Percentiles rank a stretch among this genome's conserved stretches.
Evolutionary conservation across 2,329 filamentous ascomycete species (phyloP).

Genomic region (Stemphylium lycopersici): DNA sequence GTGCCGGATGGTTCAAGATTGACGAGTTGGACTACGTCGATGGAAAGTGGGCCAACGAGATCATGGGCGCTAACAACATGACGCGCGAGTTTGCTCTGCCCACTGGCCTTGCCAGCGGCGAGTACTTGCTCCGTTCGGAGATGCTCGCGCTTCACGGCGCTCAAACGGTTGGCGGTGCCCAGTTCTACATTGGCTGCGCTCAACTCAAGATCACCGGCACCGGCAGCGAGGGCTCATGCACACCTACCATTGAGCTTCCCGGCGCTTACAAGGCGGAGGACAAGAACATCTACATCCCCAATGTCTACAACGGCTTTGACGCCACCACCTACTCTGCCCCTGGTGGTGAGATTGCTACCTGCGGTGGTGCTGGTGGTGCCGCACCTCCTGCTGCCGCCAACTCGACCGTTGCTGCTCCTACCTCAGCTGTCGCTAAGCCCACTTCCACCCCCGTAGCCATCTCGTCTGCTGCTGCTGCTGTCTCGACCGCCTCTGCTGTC

Average conservation of each 20-base stretch:
- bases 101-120: constrained; percentile 48
- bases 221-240: constrained; percentile 44
- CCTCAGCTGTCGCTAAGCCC: constrained; percentile 7
- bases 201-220: constrained; percentile 53
- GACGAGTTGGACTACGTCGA: constrained; percentile 37
- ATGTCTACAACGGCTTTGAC: constrained; percentile 46
- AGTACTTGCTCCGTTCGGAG: constrained; percentile 52
- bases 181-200: constrained; percentile 53
- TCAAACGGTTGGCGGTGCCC: constrained; percentile 42
- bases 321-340: constrained; percentile 37
- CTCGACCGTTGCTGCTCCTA: constrained; percentile 14
- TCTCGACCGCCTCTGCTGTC: not conserved
- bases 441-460: constrained; percentile 6
- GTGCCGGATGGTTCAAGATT: constrained; percentile 48
- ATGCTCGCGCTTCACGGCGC: constrained; percentile 55
- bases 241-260: constrained; percentile 50
- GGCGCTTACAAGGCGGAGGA: constrained; percentile 45
- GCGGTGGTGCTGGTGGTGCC: constrained; percentile 30
- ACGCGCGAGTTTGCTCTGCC: constrained; percentile 48
- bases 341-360: constrained; percentile 36
- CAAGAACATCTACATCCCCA: constrained; percentile 45
- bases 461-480: not conserved
- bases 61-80: constrained; percentile 49
- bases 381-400: constrained; percentile 18
- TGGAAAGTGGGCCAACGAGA: constrained; percentile 44